Conservation (phyloP, 257 asterid genomes). For the Przewalskia tangutica region DNA sequence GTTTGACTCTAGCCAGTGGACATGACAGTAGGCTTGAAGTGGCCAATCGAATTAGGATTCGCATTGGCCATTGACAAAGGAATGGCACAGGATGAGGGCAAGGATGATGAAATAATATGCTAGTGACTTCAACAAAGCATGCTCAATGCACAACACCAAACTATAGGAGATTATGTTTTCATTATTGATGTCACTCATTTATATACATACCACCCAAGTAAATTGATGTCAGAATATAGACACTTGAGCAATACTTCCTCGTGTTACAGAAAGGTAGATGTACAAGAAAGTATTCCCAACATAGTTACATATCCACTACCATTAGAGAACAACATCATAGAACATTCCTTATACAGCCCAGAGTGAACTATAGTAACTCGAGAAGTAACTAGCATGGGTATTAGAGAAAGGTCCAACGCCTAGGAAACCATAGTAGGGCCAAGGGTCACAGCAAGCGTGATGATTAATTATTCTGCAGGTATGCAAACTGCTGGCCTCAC, state of each 20-base stretch:
- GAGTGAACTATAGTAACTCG: neutral
- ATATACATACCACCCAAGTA: neutral
- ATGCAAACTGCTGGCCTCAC: constrained; percentile 36
- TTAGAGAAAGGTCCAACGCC: neutral
- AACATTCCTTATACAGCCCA: neutral
- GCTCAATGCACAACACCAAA: neutral
- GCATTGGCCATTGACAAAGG: neutral
- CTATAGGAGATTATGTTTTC: neutral
- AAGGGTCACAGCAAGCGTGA: neutral
- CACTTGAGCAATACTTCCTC: neutral
- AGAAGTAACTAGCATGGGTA: neutral
- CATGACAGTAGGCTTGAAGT: neutral
- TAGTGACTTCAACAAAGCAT: neutral
- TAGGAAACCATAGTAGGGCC: neutral
- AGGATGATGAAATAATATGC: neutral
- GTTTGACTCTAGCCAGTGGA: neutral
- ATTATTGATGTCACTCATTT: neutral
- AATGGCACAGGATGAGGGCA: neutral
- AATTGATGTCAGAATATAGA: neutral
- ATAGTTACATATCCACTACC: neutral
- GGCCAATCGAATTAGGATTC: neutral
- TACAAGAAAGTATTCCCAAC: neutral
- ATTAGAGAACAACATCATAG: neutral
- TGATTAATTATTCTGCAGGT: constrained; percentile 10
- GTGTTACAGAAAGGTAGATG: neutral